phyloP scores from a whole-genome alignment of 345 rosid species.

The Populus simonii region DNA sequence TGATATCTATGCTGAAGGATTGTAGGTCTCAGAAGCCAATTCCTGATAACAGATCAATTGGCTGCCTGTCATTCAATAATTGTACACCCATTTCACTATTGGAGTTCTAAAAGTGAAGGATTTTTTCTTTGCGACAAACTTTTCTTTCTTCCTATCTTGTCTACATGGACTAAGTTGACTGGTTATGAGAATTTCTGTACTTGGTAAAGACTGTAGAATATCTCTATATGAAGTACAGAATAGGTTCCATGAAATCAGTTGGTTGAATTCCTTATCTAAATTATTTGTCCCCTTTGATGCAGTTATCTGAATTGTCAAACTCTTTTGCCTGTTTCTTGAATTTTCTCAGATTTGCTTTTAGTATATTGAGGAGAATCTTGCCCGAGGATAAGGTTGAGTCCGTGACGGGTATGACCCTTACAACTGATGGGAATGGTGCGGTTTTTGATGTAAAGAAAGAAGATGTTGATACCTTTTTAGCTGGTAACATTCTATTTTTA shows the following conservation, averaged over 20 bases:
- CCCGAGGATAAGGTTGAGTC: slow-evolving; percentile 91
- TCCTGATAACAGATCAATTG: not conserved
- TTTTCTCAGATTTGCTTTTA: slow-evolving; percentile 53
- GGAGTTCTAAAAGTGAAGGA: not conserved
- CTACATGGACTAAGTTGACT: not conserved
- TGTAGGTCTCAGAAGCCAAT: not conserved
- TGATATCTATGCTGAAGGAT: not conserved
- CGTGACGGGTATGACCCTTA: slow-evolving; percentile 68
- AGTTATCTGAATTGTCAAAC: not conserved
- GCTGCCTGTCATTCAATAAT: not conserved
- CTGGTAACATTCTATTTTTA: slow-evolving; percentile 34
- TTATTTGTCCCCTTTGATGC: not conserved
- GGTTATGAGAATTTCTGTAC: not conserved
- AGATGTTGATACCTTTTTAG: slow-evolving; percentile 59
- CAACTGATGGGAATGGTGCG: slow-evolving; percentile 75
- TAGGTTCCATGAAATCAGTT: not conserved
- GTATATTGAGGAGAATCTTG: slow-evolving; percentile 70
- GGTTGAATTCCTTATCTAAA: not conserved
- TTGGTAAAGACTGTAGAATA: not conserved
- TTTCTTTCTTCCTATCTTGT: not conserved
- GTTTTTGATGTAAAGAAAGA: slow-evolving; percentile 75
- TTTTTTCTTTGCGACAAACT: not conserved
- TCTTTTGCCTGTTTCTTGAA: not conserved
- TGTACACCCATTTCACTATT: not conserved
- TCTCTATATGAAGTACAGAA: not conserved